Evolutionary conservation across 2,329 filamentous ascomycete genomes (phyloP).

Genomic region (Pyrenophora seminiperda): DNA sequence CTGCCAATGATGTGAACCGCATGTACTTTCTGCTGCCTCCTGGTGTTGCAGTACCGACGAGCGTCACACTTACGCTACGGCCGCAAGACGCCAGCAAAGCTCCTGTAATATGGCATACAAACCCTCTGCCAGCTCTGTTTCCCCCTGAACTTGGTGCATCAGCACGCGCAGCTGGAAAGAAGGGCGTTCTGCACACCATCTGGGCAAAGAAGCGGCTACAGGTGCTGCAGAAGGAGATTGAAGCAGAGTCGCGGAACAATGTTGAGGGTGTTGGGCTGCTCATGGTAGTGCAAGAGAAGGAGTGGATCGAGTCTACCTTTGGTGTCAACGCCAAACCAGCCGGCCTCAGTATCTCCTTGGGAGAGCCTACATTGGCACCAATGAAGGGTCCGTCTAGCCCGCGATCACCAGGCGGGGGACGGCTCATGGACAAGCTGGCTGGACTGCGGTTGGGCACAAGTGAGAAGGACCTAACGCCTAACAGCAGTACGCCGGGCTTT

Average conservation of each 20-base stretch:
- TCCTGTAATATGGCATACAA: conserved; percentile 64
- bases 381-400: conserved; percentile 65
- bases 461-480: conserved; percentile 65
- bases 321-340: conserved; percentile 59
- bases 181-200: conserved; percentile 84
- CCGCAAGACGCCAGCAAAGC: conserved; percentile 52
- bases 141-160: conserved; percentile 73
- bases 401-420: conserved; percentile 66
- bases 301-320: conserved; percentile 86
- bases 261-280: conserved; percentile 80
- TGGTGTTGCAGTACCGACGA: conserved; percentile 70
- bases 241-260: conserved; percentile 72
- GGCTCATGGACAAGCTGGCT: conserved; percentile 77
- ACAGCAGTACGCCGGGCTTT: conserved; percentile 34
- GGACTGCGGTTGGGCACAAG: conserved; percentile 79
- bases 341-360: conserved; percentile 46
- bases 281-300: conserved; percentile 81
- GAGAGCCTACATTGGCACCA: conserved; percentile 46
- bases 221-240: conserved; percentile 77
- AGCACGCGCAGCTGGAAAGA: conserved; percentile 69
- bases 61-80: conserved; percentile 67
- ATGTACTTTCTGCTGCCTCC: conserved; percentile 83
- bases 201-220: conserved; percentile 85
- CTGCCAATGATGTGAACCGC: conserved; percentile 59
- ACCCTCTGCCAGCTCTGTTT: conserved; percentile 86